Evolutionary conservation across 1,284 basidiomycete species (phyloP).

Genomic region (Papiliotrema fonsecae): DNA sequence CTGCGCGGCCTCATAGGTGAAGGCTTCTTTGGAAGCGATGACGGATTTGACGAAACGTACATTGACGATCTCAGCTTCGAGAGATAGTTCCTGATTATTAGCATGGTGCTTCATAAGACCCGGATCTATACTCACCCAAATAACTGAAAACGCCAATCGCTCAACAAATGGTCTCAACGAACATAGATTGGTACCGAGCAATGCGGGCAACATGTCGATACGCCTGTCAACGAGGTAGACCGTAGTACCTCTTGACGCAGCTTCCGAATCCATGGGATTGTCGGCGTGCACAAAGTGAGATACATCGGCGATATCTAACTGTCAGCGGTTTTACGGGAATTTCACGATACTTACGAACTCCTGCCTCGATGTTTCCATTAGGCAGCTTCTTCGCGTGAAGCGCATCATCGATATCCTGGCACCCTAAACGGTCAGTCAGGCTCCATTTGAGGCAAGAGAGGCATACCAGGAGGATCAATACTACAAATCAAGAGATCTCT

Average conservation of each 20-base stretch:
- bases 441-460: too few species aligned
- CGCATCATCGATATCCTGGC: slow-evolving; percentile 98
- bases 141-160: slow-evolving; percentile 87
- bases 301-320: slow-evolving; percentile 91
- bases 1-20: slow-evolving; percentile 97
- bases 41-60: slow-evolving; percentile 94
- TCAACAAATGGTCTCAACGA: slow-evolving; percentile 91
- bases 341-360: slow-evolving; percentile 72
- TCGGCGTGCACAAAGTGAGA: slow-evolving; percentile 92
- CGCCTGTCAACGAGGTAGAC: slow-evolving; percentile 99
- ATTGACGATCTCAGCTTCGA: slow-evolving; percentile 81
- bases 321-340: not conserved
- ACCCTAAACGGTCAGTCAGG: slow-evolving; percentile 54
- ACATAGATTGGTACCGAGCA: slow-evolving; percentile 95
- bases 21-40: slow-evolving; percentile 92
- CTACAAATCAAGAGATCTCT: slow-evolving; percentile 85
- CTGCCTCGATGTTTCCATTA: slow-evolving; percentile 95
- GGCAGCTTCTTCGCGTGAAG: slow-evolving; percentile 85
- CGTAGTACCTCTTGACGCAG: slow-evolving; percentile 90
- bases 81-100: slow-evolving; percentile 66
- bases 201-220: slow-evolving; percentile 94
- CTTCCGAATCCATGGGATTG: slow-evolving; percentile 95
- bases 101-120: not conserved
- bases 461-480: slow-evolving; percentile 87
- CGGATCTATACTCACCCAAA: slow-evolving; percentile 67